Percentiles rank a stretch among this genome's conserved stretches.
These are phyloP conservation scores for Phytopythium vexans DNA, from an alignment of 352 stramenopile species.

Conservation along the genomic window DNA sequence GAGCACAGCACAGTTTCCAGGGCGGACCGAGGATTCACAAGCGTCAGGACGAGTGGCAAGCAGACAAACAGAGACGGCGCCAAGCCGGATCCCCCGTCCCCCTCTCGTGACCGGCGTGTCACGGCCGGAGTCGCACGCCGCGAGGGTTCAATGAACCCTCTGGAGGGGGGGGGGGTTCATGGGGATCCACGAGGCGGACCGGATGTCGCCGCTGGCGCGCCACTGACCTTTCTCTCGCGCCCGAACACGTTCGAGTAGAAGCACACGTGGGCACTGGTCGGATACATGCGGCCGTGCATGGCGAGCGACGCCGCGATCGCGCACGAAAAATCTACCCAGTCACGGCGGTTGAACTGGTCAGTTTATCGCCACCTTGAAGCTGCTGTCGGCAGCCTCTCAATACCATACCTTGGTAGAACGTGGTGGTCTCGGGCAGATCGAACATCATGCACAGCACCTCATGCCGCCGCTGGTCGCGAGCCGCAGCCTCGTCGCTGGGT, in stretches of 20 bases:
- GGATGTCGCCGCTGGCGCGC: too few species aligned
- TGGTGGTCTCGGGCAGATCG: slow-evolving; percentile 62
- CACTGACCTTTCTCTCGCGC: slow-evolving; percentile 73
- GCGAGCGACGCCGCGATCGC: slow-evolving; percentile 71
- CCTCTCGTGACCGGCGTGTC: background rate
- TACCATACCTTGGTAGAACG: slow-evolving; percentile 69
- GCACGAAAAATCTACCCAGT: slow-evolving; percentile 74
- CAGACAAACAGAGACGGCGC: slow-evolving; percentile 1
- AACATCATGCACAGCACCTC: slow-evolving; percentile 89
- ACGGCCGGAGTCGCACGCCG: background rate
- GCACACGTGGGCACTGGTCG: slow-evolving; percentile 73
- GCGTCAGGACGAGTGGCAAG: slow-evolving; percentile 1
- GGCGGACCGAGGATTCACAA: slow-evolving; percentile 6
- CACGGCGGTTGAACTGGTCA: background rate
- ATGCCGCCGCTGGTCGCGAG: slow-evolving; percentile 57
- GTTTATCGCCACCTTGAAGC: too few species aligned
- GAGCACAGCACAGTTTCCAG: background rate
- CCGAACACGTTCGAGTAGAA: slow-evolving; percentile 89
- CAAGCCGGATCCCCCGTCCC: slow-evolving; percentile 2
- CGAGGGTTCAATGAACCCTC: background rate
- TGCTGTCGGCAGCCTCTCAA: background rate
- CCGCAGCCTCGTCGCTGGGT: slow-evolving; percentile 20
- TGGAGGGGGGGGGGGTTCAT: background rate
- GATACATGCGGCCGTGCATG: slow-evolving; percentile 89
- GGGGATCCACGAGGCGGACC: too few species aligned